Base-by-base conservation (phyloP, 495 filamentous ascomycete species). In the Echria macrotheca region DNA sequence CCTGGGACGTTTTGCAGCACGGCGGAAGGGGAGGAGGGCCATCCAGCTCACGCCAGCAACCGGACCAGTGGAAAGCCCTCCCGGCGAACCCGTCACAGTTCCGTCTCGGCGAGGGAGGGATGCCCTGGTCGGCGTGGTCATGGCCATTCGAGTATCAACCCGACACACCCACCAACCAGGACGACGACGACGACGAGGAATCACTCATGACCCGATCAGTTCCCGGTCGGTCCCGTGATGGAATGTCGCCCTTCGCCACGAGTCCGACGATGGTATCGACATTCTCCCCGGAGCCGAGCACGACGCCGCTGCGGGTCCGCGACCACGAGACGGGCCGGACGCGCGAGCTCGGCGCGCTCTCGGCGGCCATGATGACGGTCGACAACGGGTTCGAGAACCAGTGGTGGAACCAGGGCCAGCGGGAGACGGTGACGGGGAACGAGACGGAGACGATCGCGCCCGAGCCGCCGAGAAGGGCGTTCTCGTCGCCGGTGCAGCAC, bases 361-460 rank as follows among this genome's bases (percentile, higher is more conserved):
- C 72, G 14, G 66, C 66, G 21, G 76, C 76, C 21, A 75, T 79
- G 74, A 72, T 79, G 68, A 78, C 76, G 4, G 73, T 79, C 6
- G 76, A 77, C 52, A 73, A 74, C 46, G 72, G 72, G 9, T 74
- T 75, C 31, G 72, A 75, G 58, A 69, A 68, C 56, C 71, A 74
- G 55, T 74, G 72, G 72, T 74, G 72, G 72, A 67, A 72, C 45
- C 69, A 71, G 44, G 71, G 71, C 5, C 35, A 19, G 4, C 53
- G 69, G 1, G 59, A 68, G 49, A 29, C 36, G 10, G 36, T 44
- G 21, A 25, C 31, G n/a, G 29, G 28, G 21, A 17, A 10, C 26
- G 5, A 19, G 5, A n/a, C 28, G 32, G 46, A 36, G 17, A 36
- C 19, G 2, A n/a, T n/a, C 2, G 10, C 12, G 22, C 4, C 15